Conservation (phyloP, 2,329 filamentous ascomycete genomes). For the Neobulgaria alba region DNA sequence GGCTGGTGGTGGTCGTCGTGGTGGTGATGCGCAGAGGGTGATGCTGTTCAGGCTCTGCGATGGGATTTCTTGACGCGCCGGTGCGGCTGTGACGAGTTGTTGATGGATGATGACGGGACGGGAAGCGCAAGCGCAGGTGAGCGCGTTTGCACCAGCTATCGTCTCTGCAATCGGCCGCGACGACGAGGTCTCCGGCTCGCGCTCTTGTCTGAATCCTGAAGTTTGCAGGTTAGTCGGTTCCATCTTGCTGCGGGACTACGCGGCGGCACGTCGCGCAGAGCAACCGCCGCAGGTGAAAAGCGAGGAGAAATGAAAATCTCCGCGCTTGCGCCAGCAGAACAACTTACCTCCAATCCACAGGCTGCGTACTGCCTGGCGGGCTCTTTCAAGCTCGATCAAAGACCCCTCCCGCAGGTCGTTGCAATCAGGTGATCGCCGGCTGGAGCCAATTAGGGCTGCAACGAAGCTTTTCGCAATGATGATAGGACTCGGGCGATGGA, state of each 20-base stretch:
- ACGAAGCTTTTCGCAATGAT: slow-evolving; percentile 23
- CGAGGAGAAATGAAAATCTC: slow-evolving; percentile 15
- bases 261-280: slow-evolving; percentile 18
- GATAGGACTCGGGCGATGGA: slow-evolving; percentile 23
- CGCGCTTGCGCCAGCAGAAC: slow-evolving; percentile 11
- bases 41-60: slow-evolving; percentile 8
- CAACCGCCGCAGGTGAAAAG: slow-evolving; percentile 10
- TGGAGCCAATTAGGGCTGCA: slow-evolving; percentile 23
- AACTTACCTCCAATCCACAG: slow-evolving; percentile 25
- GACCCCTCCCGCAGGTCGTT: slow-evolving; percentile 26
- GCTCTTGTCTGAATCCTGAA: not conserved
- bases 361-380: slow-evolving; percentile 8
- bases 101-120: not conserved
- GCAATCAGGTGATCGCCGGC: slow-evolving; percentile 24
- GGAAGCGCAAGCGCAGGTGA: not conserved
- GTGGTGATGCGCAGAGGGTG: slow-evolving; percentile 13
- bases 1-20: too few relatives aligned
- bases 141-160: too few relatives aligned
- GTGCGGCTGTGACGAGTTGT: slow-evolving; percentile 11
- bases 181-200: not conserved
- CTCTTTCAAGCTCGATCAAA: slow-evolving; percentile 10
- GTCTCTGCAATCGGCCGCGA: too few relatives aligned
- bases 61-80: slow-evolving; percentile 15
- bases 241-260: not conserved
- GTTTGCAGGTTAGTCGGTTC: slow-evolving; percentile 2